These are phyloP conservation scores for Penicillium janthinellum DNA, from an alignment of 2,329 filamentous ascomycete genomes.

Conservation along the genomic window DNA sequence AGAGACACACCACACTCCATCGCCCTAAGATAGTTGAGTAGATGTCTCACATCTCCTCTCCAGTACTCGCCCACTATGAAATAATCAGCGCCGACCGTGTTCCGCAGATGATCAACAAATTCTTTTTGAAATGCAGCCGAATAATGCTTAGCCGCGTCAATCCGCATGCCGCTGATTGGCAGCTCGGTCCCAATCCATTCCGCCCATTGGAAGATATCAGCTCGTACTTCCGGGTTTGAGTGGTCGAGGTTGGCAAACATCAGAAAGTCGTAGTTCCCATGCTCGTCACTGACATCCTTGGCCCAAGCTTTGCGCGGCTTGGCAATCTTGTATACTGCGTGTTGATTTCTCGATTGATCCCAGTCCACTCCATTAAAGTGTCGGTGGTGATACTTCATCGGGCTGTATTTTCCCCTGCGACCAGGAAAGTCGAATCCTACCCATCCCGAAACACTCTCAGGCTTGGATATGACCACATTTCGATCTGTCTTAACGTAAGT, in stretches of 20 bases:
- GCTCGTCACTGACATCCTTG: slow-evolving; percentile 60
- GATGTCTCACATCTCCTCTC: slow-evolving; percentile 58
- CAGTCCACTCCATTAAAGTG: slow-evolving; percentile 72
- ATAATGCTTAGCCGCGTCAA: slow-evolving; percentile 74
- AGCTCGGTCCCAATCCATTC: slow-evolving; percentile 61
- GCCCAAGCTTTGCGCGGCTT: slow-evolving; percentile 67
- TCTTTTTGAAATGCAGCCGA: slow-evolving; percentile 64
- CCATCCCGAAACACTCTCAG: slow-evolving; percentile 68
- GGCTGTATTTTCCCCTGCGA: slow-evolving; percentile 61
- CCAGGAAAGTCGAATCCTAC: slow-evolving; percentile 68
- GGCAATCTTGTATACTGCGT: slow-evolving; percentile 66
- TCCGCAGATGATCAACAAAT: slow-evolving; percentile 61
- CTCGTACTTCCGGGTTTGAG: slow-evolving; percentile 61
- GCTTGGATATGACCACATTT: slow-evolving; percentile 55
- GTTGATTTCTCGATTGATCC: slow-evolving; percentile 58
- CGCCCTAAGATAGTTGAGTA: slow-evolving; percentile 59
- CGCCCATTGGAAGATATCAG: slow-evolving; percentile 68
- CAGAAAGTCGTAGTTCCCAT: slow-evolving; percentile 70
- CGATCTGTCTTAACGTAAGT: slow-evolving; percentile 37
- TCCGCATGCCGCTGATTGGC: slow-evolving; percentile 66
- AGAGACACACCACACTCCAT: slow-evolving; percentile 62
- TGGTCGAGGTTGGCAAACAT: slow-evolving; percentile 75
- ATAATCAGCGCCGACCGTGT: slow-evolving; percentile 54
- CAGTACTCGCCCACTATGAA: slow-evolving; percentile 73
- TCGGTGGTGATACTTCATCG: slow-evolving; percentile 65